Conservation (phyloP, 768 basidiomycete species). For the Daedaleopsis nitida region DNA sequence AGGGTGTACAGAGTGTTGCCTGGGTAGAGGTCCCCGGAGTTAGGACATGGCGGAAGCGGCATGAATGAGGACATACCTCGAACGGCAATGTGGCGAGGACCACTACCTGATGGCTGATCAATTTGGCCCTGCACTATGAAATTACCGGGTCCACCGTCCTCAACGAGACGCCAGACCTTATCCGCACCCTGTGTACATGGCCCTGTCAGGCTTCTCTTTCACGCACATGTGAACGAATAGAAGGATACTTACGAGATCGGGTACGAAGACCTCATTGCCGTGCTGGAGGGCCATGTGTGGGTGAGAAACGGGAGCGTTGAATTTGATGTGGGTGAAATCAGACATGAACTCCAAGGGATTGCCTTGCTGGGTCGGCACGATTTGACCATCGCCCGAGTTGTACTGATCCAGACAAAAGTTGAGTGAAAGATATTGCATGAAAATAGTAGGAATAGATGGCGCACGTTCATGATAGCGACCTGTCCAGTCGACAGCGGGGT, state of each 20-base stretch:
- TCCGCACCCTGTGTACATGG: constrained; percentile 53
- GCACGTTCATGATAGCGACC: constrained; percentile 61
- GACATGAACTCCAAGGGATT: constrained; percentile 37
- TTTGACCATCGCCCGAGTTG: constrained; percentile 51
- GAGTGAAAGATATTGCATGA: background rate
- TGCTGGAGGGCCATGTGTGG: constrained; percentile 69
- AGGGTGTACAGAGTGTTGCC: constrained; percentile 53
- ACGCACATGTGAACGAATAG: background rate
- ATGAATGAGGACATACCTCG: constrained; percentile 28
- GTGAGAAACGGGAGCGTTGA: constrained; percentile 57
- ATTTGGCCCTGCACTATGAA: constrained; percentile 64
- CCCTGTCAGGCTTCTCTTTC: constrained; percentile 1
- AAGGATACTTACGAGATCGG: constrained; percentile 56
- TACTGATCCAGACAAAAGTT: constrained; percentile 39
- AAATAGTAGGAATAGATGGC: constrained; percentile 14
- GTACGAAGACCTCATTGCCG: constrained; percentile 57
- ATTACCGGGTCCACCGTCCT: constrained; percentile 42
- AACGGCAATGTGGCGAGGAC: constrained; percentile 52
- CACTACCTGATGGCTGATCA: constrained; percentile 60
- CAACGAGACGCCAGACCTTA: constrained; percentile 65
- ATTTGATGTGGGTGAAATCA: constrained; percentile 48
- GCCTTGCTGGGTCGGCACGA: constrained; percentile 47
- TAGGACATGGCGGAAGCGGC: too few species aligned
- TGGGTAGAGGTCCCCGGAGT: constrained; percentile 25
- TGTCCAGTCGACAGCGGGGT: constrained; percentile 53